Percentiles rank a stretch among this genome's conserved stretches.
Evolutionary conservation across 331 rosid species (phyloP).

Genomic region (Saraca asoca): DNA sequence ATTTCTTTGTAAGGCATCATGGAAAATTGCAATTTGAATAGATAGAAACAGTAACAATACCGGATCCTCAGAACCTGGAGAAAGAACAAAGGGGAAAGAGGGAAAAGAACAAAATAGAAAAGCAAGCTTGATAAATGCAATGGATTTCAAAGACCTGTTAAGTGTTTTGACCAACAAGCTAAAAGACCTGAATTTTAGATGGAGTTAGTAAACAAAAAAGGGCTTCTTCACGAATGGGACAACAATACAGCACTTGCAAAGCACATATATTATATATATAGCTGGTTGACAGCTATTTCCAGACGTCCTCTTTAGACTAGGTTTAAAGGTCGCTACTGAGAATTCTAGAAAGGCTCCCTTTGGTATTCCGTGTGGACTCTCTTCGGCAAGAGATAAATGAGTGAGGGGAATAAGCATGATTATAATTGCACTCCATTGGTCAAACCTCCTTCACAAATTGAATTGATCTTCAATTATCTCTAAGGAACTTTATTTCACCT

Average conservation of each 20-base stretch:
- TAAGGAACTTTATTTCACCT: conserved; percentile 21
- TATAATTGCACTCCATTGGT: conserved; percentile 8
- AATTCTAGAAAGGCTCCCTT: conserved; percentile 29
- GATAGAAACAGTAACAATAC: background rate
- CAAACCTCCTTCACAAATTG: too few species aligned
- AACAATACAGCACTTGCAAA: background rate
- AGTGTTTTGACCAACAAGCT: conserved; percentile 19
- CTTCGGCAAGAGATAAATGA: conserved; percentile 27
- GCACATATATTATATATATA: background rate
- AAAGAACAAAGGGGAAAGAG: conserved; percentile 3
- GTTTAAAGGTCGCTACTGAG: conserved; percentile 24
- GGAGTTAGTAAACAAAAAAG: background rate
- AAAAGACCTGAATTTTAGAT: conserved; percentile 24
- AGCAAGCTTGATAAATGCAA: conserved; percentile 20
- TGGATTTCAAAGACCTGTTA: background rate
- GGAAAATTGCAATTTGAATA: conserved; percentile 17
- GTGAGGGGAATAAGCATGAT: conserved; percentile 16
- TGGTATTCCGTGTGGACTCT: conserved; percentile 5
- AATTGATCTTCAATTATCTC: background rate
- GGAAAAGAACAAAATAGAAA: conserved; percentile 12
- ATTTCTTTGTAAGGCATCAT: conserved; percentile 27
- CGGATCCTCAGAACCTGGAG: conserved; percentile 17
- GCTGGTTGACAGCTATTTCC: too few species aligned
- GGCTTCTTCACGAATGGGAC: background rate
- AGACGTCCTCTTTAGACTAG: conserved; percentile 2